Percentiles rank a stretch among this genome's conserved stretches.
These are phyloP conservation scores for Osmanthus fragrans DNA, from an alignment of 257 asterid species.

Conservation along the genomic window DNA sequence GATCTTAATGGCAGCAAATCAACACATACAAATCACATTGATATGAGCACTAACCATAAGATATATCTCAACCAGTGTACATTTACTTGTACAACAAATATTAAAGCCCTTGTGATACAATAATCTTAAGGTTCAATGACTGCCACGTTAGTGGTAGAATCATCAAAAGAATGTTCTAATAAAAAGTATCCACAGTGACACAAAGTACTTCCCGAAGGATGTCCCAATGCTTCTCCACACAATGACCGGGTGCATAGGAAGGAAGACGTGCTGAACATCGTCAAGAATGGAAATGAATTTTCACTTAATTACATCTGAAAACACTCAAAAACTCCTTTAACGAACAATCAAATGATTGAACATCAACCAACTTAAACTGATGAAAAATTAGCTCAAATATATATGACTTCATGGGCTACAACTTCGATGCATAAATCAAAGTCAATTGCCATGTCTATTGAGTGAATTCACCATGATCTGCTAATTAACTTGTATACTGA, in stretches of 20 bases:
- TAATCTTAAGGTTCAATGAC: background rate
- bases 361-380: background rate
- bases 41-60: background rate
- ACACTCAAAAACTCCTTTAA: background rate
- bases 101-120: background rate
- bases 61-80: background rate
- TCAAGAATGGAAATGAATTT: background rate
- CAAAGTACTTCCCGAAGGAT: background rate
- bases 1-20: background rate
- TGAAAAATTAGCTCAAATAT: background rate
- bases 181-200: background rate
- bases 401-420: background rate
- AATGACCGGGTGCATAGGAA: background rate
- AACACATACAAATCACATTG: background rate
- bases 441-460: background rate
- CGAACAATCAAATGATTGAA: background rate
- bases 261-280: background rate
- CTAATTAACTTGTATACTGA: background rate
- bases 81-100: background rate
- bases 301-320: background rate
- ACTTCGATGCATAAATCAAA: background rate
- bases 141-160: background rate
- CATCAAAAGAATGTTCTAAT: background rate
- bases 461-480: background rate
- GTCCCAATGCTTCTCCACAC: background rate